Conservation (phyloP, 2,329 filamentous ascomycete species). For the Plectosphaerella sp. region DNA sequence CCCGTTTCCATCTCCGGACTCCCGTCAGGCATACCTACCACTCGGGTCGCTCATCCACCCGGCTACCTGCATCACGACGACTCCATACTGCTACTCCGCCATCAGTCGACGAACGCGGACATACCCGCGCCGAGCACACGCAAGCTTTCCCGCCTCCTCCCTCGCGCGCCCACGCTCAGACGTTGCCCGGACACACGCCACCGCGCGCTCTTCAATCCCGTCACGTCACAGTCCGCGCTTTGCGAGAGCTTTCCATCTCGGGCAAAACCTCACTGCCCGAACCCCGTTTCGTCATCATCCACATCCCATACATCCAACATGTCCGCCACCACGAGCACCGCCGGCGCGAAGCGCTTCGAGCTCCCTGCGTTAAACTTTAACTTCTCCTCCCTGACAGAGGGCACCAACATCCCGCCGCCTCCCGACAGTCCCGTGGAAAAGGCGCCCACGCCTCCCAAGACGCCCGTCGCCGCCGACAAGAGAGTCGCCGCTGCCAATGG, state of each 20-base stretch:
- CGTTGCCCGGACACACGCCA: neutral
- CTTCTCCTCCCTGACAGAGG: constrained; percentile 55
- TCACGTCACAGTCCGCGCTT: too few species aligned
- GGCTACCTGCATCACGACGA: neutral
- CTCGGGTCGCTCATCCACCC: neutral
- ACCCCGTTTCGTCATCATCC: too few species aligned
- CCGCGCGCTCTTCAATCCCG: neutral
- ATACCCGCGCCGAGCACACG: neutral
- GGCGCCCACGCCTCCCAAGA: constrained; percentile 38
- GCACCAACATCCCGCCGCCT: constrained; percentile 56
- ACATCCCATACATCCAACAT: neutral
- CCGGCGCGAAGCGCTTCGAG: constrained; percentile 40
- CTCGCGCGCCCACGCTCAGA: neutral
- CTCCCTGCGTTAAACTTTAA: constrained; percentile 55
- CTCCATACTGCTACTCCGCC: neutral
- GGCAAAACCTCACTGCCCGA: too few species aligned
- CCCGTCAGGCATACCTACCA: neutral
- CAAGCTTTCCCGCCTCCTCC: neutral
- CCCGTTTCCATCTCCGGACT: constrained; percentile 1
- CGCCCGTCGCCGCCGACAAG: constrained; percentile 18
- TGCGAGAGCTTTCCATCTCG: too few species aligned
- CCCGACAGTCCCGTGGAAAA: constrained; percentile 49
- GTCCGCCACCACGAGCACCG: constrained; percentile 5
- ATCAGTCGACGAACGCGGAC: neutral
- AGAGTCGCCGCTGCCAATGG: constrained; percentile 16